Base-by-base conservation (phyloP, 352 stramenopile species). In the Phytopythium litorale region DNA sequence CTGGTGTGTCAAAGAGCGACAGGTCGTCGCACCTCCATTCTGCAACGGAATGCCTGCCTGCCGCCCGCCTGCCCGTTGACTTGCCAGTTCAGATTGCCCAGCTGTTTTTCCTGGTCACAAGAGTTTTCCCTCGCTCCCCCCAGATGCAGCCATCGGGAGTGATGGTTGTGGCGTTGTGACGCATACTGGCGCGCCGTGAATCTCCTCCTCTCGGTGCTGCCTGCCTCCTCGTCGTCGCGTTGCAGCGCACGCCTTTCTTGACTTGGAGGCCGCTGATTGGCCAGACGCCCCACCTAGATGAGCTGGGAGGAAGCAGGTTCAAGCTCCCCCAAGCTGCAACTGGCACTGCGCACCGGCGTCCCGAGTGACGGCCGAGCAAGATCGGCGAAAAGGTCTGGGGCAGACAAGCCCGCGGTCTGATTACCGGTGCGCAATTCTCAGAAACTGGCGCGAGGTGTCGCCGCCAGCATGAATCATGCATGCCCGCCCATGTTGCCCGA, bases 111-210 rank as follows among this genome's bases (percentile, higher is more conserved):
- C 53, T 9, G 30, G 23, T 43, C 53, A 58, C 53, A 49, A 58
- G 53, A 58, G 53, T 49, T 58, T 58, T 58, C 52, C 52, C 52
- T 33, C 50, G 18, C 48, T 16, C 19, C 28, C 28, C 28, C 28
- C 28, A 32, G 25, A 37, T 54, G 53, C 53, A 46, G 53, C 32
- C 55, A 60, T 60, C 28, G 55, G 68, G 60, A 74, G 65, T 76
- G 73, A 73, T 74, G 57, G 60, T 81, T 73, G 72, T 71, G 58
- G 64, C 64, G 66, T 79, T 79, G 72, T 79, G 50, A 66, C 11
- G 23, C 25, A 38, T 54, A 38, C 25, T 54, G 15, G 7, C 15
- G 28, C 48, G 6, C 15, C 37, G 25, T 38, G 48, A 35, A 40
- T 19, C 16, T n/a, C 28, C 16, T n/a, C 28, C 45, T 54, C 46